phyloP scores from a whole-genome alignment of 768 basidiomycete genomes.

The Brasilioporus rufonigricans region DNA sequence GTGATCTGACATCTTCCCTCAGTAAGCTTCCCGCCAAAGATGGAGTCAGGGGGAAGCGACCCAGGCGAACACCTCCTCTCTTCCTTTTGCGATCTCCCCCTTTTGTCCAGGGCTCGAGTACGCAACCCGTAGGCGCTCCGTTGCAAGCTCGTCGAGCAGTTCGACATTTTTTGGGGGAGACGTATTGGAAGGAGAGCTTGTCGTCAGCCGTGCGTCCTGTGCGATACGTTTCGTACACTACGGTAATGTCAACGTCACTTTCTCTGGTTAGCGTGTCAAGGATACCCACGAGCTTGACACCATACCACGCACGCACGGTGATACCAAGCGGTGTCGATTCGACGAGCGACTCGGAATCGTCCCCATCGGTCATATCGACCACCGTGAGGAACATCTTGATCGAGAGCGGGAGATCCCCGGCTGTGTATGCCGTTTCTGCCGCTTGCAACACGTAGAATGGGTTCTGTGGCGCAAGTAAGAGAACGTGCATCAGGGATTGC shows the following conservation, averaged over 20 bases:
- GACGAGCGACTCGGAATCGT: slow-evolving; percentile 47
- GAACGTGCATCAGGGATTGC: slow-evolving; percentile 75
- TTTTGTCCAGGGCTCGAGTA: slow-evolving; percentile 48
- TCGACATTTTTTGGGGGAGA: slow-evolving; percentile 51
- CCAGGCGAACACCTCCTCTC: slow-evolving; percentile 46
- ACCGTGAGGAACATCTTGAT: slow-evolving; percentile 77
- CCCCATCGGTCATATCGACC: slow-evolving; percentile 73
- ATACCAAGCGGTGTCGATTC: slow-evolving; percentile 52
- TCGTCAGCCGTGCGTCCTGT: slow-evolving; percentile 35
- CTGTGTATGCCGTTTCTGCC: slow-evolving; percentile 86
- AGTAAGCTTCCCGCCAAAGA: neutral
- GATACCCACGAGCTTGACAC: slow-evolving; percentile 71
- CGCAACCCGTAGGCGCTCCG: slow-evolving; percentile 62
- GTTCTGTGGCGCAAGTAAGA: slow-evolving; percentile 83
- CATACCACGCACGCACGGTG: slow-evolving; percentile 76
- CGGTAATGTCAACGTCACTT: slow-evolving; percentile 1
- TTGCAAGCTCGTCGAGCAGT: slow-evolving; percentile 67
- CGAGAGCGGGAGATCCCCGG: slow-evolving; percentile 69
- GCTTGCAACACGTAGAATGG: slow-evolving; percentile 81
- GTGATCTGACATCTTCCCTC: neutral
- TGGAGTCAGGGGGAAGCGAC: slow-evolving; percentile 29
- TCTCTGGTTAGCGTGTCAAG: neutral
- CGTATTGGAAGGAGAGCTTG: slow-evolving; percentile 57
- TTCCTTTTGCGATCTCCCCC: slow-evolving; percentile 38
- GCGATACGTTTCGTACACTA: slow-evolving; percentile 63